A percentile compares a stretch with the other conserved stretches of the same genome.
phyloP scores from a whole-genome alignment of 768 basidiomycete species.

The Trametes villosa region DNA sequence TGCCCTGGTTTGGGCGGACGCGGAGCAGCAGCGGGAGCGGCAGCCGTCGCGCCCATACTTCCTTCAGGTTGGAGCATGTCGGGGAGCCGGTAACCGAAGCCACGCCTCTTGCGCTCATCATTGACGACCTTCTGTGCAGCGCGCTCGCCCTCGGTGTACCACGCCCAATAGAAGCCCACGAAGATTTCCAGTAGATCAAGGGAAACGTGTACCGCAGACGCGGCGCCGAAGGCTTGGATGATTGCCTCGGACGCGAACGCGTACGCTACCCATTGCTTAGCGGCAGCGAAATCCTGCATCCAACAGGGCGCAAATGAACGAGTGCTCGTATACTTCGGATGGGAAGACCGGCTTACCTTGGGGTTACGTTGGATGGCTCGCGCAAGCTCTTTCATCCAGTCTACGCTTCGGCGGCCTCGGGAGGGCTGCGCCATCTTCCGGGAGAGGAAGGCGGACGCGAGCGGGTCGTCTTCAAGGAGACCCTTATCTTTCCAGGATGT shows the following conservation, averaged over 20 bases:
- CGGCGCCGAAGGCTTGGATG: background rate
- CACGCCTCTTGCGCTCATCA: conserved; percentile 16
- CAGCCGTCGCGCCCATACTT: too few species aligned
- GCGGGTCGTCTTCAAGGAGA: conserved; percentile 32
- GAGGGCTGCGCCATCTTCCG: background rate
- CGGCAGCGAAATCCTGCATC: background rate
- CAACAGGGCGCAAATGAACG: background rate
- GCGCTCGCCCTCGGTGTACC: conserved; percentile 6
- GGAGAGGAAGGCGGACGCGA: conserved; percentile 21
- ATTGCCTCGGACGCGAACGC: conserved; percentile 9
- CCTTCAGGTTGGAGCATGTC: background rate
- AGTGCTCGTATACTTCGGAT: background rate
- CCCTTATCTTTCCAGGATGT: conserved; percentile 19
- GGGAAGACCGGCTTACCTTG: background rate
- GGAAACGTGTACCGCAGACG: background rate
- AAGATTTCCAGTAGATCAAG: conserved; percentile 23
- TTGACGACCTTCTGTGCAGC: conserved; percentile 9
- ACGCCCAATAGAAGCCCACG: conserved; percentile 33
- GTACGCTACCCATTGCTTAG: conserved; percentile 2
- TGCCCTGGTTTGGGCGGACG: too few species aligned
- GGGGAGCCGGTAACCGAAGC: conserved; percentile 11
- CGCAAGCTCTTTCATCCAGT: conserved; percentile 12
- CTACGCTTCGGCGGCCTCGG: background rate
- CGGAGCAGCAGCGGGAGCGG: too few species aligned
- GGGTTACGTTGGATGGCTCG: background rate